These are phyloP conservation scores for Marsdenia floribunda DNA, from an alignment of 257 asterid genomes.

Conservation along the genomic window DNA sequence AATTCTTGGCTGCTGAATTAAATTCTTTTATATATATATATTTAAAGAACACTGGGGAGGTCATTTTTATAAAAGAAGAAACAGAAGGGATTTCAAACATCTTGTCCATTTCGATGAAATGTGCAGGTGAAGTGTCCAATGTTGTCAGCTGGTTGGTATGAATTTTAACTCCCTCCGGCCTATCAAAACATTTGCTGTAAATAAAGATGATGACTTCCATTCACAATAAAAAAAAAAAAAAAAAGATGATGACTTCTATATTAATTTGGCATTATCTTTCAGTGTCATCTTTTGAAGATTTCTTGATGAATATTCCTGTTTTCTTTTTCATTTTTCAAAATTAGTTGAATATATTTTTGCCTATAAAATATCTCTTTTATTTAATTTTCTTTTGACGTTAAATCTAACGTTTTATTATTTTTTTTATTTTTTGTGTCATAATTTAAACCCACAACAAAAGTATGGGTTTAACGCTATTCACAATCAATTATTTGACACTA, in stretches of 20 bases:
- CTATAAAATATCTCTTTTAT: too few relatives aligned
- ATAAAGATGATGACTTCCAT: not conserved
- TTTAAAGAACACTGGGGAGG: not conserved
- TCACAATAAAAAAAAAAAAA: too few relatives aligned
- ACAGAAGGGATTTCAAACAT: not conserved
- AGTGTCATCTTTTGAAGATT: not conserved
- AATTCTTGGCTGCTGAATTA: conserved; percentile 1
- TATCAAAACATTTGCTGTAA: not conserved
- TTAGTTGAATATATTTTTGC: too few relatives aligned
- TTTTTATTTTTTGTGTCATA: too few relatives aligned
- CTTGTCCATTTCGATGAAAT: not conserved
- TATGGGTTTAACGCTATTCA: too few relatives aligned
- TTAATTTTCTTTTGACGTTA: too few relatives aligned
- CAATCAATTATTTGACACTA: too few relatives aligned
- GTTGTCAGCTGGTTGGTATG: not conserved
- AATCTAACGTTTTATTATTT: too few relatives aligned
- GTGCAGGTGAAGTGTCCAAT: not conserved
- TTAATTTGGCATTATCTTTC: not conserved
- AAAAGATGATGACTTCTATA: not conserved
- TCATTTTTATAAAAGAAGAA: not conserved
- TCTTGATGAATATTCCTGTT: not conserved
- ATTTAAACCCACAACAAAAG: too few relatives aligned
- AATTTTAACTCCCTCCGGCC: conserved; percentile 2
- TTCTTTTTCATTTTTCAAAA: not conserved
- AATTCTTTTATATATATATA: not conserved